phyloP scores from a whole-genome alignment of 495 filamentous ascomycete genomes.

The Glonium stellatum region DNA sequence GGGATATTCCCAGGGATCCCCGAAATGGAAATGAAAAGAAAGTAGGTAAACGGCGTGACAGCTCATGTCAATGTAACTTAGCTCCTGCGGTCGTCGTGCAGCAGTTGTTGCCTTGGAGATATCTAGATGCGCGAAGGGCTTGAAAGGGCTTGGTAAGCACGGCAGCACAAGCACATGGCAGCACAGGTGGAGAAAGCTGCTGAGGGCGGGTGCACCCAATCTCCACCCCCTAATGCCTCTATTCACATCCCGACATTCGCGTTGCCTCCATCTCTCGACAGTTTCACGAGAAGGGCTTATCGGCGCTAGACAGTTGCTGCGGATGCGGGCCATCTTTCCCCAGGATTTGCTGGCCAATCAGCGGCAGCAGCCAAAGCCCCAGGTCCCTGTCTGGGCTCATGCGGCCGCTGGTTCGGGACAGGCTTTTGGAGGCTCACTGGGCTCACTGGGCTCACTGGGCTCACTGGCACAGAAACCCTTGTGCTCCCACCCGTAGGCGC shows the following conservation, averaged over 20 bases:
- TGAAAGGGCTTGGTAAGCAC: too few species aligned
- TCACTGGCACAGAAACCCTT: constrained; percentile 1
- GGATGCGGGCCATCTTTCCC: neutral
- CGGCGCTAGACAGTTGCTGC: neutral
- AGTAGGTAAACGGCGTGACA: neutral
- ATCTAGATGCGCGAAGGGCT: too few species aligned
- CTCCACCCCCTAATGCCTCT: neutral
- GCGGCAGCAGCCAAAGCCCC: neutral
- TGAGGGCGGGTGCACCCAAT: too few species aligned
- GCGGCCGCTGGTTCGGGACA: neutral
- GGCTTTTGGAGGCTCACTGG: neutral
- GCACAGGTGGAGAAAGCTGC: too few species aligned
- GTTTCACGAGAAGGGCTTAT: neutral
- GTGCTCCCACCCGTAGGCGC: neutral
- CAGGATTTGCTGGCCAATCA: neutral
- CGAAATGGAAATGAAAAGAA: neutral
- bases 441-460: too few species aligned
- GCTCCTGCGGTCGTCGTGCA: too few species aligned
- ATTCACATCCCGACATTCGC: neutral
- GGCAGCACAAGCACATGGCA: too few species aligned
- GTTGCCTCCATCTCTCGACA: neutral
- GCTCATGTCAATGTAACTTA: neutral
- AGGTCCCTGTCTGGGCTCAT: neutral
- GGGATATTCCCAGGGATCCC: too few species aligned
- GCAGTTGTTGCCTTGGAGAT: too few species aligned